Conservation (phyloP, 768 basidiomycete genomes). For the Serendipita sp. region DNA sequence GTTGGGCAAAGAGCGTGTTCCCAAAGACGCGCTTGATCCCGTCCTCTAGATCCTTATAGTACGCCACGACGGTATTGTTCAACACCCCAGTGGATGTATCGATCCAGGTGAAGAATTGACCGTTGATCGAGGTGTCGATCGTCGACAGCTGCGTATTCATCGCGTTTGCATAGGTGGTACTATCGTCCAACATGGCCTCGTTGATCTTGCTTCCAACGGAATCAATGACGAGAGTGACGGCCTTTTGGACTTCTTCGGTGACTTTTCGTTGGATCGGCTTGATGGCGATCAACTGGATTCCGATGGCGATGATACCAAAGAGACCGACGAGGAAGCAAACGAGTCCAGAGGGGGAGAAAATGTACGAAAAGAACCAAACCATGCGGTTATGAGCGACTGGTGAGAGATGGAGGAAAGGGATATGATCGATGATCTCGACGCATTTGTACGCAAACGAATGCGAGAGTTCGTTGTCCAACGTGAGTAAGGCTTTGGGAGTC, state of each 20-base stretch:
- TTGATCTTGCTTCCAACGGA: conserved; percentile 66
- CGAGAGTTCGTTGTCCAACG: neutral
- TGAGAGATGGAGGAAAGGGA: conserved; percentile 32
- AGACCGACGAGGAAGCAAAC: conserved; percentile 87
- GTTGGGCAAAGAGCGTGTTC: conserved; percentile 63
- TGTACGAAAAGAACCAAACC: conserved; percentile 80
- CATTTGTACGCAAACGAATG: neutral
- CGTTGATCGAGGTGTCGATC: conserved; percentile 64
- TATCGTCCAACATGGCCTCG: conserved; percentile 67
- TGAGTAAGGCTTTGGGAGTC: neutral
- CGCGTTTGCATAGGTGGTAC: conserved; percentile 53
- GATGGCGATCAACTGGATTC: conserved; percentile 73
- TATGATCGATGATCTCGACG: neutral
- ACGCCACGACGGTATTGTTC: conserved; percentile 69
- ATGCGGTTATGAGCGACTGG: conserved; percentile 50
- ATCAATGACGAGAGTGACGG: conserved; percentile 48
- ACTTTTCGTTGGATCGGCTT: conserved; percentile 57
- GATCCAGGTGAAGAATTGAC: conserved; percentile 88
- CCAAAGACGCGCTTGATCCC: conserved; percentile 67
- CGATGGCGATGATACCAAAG: conserved; percentile 70
- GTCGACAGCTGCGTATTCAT: conserved; percentile 59
- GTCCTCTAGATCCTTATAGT: conserved; percentile 73
- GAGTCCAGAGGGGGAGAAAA: conserved; percentile 81
- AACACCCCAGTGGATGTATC: conserved; percentile 75
- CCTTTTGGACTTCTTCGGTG: conserved; percentile 41